Conservation (phyloP, 2,329 filamentous ascomycete genomes). For the Aureobasidium subglaciale region DNA sequence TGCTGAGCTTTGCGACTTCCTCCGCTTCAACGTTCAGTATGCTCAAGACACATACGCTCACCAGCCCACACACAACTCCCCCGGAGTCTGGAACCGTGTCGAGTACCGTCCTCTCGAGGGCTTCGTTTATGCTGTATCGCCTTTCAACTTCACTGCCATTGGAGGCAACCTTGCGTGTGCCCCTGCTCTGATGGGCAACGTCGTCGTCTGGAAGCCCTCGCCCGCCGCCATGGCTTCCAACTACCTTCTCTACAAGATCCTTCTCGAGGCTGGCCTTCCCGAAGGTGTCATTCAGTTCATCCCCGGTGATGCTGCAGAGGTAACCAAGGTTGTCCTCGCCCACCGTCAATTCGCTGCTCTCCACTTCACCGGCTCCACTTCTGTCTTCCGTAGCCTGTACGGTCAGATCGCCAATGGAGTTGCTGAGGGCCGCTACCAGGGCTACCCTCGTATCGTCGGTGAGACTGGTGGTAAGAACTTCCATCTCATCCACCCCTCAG, state of each 20-base stretch:
- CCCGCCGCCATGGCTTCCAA: slow-evolving; percentile 83
- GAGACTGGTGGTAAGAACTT: slow-evolving; percentile 95
- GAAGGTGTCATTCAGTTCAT: slow-evolving; percentile 89
- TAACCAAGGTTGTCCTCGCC: slow-evolving; percentile 69
- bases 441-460: slow-evolving; percentile 82
- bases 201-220: slow-evolving; percentile 95
- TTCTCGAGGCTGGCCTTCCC: slow-evolving; percentile 84
- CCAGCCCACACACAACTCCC: slow-evolving; percentile 76
- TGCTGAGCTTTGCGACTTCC: slow-evolving; percentile 85
- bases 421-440: slow-evolving; percentile 70
- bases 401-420: slow-evolving; percentile 77
- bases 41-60: slow-evolving; percentile 84
- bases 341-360: slow-evolving; percentile 82
- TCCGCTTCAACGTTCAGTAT: slow-evolving; percentile 90
- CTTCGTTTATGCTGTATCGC: slow-evolving; percentile 89
- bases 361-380: slow-evolving; percentile 90
- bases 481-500: slow-evolving; percentile 71
- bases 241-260: slow-evolving; percentile 83
- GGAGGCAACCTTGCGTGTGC: slow-evolving; percentile 77
- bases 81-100: slow-evolving; percentile 84
- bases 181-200: slow-evolving; percentile 85
- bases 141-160: slow-evolving; percentile 97
- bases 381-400: slow-evolving; percentile 83
- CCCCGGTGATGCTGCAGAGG: slow-evolving; percentile 75
- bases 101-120: slow-evolving; percentile 88